These are phyloP conservation scores for Parascedosporium putredinis DNA, from an alignment of 2,329 filamentous ascomycete species.

Conservation along the genomic window DNA sequence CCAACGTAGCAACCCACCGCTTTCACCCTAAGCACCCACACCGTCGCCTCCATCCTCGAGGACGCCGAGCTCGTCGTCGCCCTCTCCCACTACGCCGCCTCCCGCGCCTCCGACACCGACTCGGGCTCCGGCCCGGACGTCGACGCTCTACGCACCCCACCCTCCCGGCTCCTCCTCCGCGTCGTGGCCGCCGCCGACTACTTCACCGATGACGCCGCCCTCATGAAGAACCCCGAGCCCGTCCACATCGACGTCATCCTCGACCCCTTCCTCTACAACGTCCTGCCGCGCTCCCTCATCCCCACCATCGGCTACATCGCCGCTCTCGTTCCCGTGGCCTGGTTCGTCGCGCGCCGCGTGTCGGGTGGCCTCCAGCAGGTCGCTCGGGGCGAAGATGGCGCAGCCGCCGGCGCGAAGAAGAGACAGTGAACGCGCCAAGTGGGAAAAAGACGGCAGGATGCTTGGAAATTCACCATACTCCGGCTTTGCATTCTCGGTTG, in stretches of 20 bases:
- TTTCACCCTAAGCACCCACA: constrained; percentile 59
- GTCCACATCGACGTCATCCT: constrained; percentile 76
- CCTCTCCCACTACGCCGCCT: constrained; percentile 29
- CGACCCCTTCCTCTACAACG: constrained; percentile 72
- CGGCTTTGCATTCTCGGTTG: too few species aligned
- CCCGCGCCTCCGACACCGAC: constrained; percentile 11
- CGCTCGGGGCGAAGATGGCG: constrained; percentile 15
- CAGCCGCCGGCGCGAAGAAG: constrained; percentile 25
- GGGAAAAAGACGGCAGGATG: too few species aligned
- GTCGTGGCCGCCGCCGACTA: constrained; percentile 74
- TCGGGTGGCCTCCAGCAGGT: constrained; percentile 9
- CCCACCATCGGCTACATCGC: constrained; percentile 61
- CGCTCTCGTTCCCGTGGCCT: constrained; percentile 36
- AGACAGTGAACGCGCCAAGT: constrained; percentile 13
- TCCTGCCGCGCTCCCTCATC: constrained; percentile 67
- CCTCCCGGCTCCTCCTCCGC: constrained; percentile 56
- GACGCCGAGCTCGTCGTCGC: constrained; percentile 54
- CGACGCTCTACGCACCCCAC: too few species aligned
- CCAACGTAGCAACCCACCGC: constrained; percentile 67
- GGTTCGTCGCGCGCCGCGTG: constrained; percentile 7
- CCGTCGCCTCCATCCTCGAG: constrained; percentile 50
- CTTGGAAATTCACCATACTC: too few species aligned
- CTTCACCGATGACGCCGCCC: constrained; percentile 59
- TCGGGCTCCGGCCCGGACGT: too few species aligned
- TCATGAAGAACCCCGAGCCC: constrained; percentile 66